Percentiles rank a stretch among this genome's conserved stretches.
Conservation (phyloP, 495 filamentous ascomycete genomes). For the Talaromyces stipitatus region DNA sequence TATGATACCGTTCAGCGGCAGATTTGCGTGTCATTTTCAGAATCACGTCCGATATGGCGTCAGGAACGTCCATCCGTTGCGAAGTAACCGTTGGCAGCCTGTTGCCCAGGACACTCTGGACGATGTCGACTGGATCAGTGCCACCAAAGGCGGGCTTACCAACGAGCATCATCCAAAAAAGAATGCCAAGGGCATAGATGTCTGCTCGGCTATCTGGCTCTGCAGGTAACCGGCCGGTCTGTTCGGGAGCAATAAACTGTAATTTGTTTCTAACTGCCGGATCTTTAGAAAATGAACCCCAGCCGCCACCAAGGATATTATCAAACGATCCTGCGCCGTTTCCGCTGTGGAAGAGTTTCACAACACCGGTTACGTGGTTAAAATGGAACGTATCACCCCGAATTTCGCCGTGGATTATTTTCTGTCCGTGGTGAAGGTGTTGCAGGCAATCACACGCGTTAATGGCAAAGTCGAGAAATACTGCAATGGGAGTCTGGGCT, state of each 20-base stretch:
- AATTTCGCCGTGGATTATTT: conserved; percentile 83
- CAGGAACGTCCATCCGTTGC: conserved; percentile 71
- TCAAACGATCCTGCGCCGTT: conserved; percentile 81
- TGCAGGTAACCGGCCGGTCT: conserved; percentile 82
- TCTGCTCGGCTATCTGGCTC: conserved; percentile 86
- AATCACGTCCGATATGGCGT: conserved; percentile 70
- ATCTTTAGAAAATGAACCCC: conserved; percentile 71
- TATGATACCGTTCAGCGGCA: conserved; percentile 77
- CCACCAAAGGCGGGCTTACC: conserved; percentile 72
- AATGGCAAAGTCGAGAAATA: conserved; percentile 83
- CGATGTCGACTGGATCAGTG: conserved; percentile 70
- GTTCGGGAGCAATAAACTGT: conserved; percentile 82
- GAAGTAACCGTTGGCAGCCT: conserved; percentile 66
- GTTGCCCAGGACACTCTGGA: conserved; percentile 74
- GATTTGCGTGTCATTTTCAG: conserved; percentile 86
- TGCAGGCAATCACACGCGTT: conserved; percentile 79
- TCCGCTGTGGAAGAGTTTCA: conserved; percentile 77
- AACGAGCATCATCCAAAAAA: conserved; percentile 83
- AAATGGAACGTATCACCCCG: conserved; percentile 84
- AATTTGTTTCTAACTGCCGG: conserved; percentile 76
- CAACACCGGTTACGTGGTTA: conserved; percentile 53
- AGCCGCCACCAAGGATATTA: conserved; percentile 79
- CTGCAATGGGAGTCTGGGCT: conserved; percentile 56
- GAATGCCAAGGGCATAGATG: conserved; percentile 78
- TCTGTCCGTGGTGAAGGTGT: conserved; percentile 74